Conservation (phyloP, 2,329 filamentous ascomycete genomes). For the Pseudogymnoascus sp. region DNA sequence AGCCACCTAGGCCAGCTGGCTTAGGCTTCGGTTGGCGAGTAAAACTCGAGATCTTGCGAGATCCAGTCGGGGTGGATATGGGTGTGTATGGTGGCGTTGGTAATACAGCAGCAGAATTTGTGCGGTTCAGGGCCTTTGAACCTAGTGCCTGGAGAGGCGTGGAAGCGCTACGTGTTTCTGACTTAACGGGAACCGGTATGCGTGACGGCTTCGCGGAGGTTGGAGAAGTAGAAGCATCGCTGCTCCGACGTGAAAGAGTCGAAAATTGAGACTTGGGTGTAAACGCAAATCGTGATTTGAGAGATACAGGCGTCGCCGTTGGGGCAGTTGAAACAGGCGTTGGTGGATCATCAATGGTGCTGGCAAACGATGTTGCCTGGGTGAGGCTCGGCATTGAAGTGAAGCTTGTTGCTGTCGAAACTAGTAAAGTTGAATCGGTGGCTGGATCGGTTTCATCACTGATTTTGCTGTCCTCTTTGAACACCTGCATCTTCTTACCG, state of each 20-base stretch:
- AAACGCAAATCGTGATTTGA: not conserved
- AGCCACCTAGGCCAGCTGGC: conserved; percentile 16
- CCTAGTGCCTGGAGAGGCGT: conserved; percentile 32
- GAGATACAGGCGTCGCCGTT: not conserved
- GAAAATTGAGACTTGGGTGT: conserved; percentile 1
- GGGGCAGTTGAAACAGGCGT: conserved; percentile 18
- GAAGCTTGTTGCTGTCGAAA: not conserved
- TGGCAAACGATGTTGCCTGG: conserved; percentile 19
- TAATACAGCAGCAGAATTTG: conserved; percentile 13
- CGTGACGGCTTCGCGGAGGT: conserved; percentile 22
- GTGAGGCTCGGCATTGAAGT: conserved; percentile 22
- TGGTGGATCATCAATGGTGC: conserved; percentile 22
- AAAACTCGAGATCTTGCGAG: not conserved
- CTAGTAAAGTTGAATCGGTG: not conserved
- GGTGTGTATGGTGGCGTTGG: conserved; percentile 28
- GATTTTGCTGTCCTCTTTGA: not conserved
- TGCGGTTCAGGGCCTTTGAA: conserved; percentile 22
- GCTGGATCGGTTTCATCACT: not conserved
- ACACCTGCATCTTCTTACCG: conserved; percentile 11
- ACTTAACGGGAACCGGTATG: conserved; percentile 28
- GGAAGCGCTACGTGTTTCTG: conserved; percentile 16
- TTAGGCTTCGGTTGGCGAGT: conserved; percentile 1
- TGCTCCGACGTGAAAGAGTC: conserved; percentile 16
- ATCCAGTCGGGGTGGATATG: not conserved
- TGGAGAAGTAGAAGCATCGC: conserved; percentile 19